phyloP scores from a whole-genome alignment of 371 early-diverging fungal species.

The Mortierella sp. region DNA sequence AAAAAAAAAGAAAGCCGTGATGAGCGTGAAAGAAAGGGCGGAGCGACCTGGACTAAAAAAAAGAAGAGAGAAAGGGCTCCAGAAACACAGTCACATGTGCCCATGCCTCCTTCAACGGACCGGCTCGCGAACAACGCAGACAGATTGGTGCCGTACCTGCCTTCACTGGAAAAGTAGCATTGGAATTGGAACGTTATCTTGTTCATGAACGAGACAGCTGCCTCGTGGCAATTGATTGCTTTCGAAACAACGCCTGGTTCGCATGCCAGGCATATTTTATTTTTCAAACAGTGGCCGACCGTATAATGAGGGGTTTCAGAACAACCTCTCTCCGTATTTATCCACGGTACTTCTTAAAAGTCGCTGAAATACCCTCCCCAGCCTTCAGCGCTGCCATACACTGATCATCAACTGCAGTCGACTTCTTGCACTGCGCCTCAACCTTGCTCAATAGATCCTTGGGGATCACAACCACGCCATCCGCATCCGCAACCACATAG shows the following conservation, averaged over 20 bases:
- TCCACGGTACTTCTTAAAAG: conserved; percentile 77
- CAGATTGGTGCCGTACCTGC: too few species aligned
- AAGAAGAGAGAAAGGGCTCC: not conserved
- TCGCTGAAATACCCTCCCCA: conserved; percentile 72
- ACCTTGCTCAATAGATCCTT: conserved; percentile 67
- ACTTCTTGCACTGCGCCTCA: conserved; percentile 64
- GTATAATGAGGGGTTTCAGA: not conserved
- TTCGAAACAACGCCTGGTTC: too few species aligned
- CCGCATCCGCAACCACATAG: conserved; percentile 83
- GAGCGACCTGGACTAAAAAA: not conserved
- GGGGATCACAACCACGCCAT: conserved; percentile 84
- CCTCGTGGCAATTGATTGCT: too few species aligned
- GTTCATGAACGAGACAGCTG: too few species aligned
- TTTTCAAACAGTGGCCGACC: too few species aligned
- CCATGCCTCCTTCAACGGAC: too few species aligned
- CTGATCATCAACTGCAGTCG: conserved; percentile 72
- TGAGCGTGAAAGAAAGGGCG: not conserved
- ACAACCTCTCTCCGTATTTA: conserved; percentile 17
- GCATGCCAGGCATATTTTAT: too few species aligned
- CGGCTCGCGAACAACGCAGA: too few species aligned
- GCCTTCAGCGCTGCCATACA: conserved; percentile 78
- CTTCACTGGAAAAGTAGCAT: too few species aligned
- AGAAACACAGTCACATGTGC: too few species aligned
- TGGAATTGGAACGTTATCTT: too few species aligned
- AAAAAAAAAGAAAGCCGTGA: not conserved